Evolutionary conservation across 2,329 filamentous ascomycete species (phyloP), one percentile per base, ranked within the genome.

Genomic region (Cytospora chrysosperma): DNA sequence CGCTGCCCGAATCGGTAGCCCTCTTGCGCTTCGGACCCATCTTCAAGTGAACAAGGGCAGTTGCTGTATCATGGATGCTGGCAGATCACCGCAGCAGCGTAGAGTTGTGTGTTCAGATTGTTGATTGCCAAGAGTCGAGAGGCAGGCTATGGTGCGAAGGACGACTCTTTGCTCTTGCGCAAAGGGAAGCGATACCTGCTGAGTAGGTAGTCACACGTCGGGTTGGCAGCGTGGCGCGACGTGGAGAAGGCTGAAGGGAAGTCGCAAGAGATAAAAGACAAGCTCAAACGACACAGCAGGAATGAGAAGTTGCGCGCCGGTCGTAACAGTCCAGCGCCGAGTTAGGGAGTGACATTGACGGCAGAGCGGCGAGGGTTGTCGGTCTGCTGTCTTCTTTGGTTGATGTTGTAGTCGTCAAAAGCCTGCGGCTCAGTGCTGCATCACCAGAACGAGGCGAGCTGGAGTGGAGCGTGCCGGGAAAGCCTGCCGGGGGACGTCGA

Each of bases 1-100:
- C 76, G 62, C 76, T 78, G 55, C 78, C 78, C 58, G 71, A 66
- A 63, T 86, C 83, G 66, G 75, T 74, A 65, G 77, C 77, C 73
- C 83, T 81, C 80, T 87, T 87, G 70, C 85, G 81, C 76, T 87
- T 87, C 30, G 81, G 80, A 77, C 82, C 79, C 84, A 87, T 86
- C 63, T 68, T 77, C 61, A 64, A 49, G 19, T 55, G 8, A 49
- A 15, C 55, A 59, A 34, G 37, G 56, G 54, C 49, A 53, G 56
- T 56, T 47, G 64, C 32, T 54, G 62, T 62, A 53, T 60, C 64
- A 66, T 66, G 54, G 62, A 50, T 21, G 40, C 54, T 37, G 34
- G 40, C 37, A 40, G 52, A n/a, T 19, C 9, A 21, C n/a, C 32
- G 19, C 21, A 55, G 49, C 21, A 26, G 49, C 19, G 47, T 52